Evolutionary conservation across 768 basidiomycete species (phyloP).

Genomic region (Termitomyces bulborhizus): DNA sequence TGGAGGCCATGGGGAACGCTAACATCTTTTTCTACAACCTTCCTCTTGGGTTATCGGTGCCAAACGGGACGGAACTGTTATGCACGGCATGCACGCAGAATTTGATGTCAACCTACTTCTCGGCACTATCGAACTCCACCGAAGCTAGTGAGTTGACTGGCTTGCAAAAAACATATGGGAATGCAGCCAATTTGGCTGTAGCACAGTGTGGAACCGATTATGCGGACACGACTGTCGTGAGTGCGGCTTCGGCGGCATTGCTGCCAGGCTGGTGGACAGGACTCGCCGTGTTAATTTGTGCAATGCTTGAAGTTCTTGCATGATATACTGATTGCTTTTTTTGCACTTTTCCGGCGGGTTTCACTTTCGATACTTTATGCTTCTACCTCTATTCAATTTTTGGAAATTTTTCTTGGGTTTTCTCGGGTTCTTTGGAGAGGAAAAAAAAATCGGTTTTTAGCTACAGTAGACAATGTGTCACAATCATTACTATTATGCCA

Average conservation of each 20-base stretch:
- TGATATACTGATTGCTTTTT: conserved; percentile 1
- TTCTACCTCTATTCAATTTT: background rate
- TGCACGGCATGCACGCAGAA: conserved; percentile 63
- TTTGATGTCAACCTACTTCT: conserved; percentile 49
- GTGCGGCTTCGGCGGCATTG: background rate
- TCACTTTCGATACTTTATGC: no score
- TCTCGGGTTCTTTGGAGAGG: background rate
- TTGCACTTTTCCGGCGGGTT: background rate
- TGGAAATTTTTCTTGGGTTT: background rate
- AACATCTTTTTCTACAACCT: conserved; percentile 69
- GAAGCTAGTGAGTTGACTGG: conserved; percentile 11
- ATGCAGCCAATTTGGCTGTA: conserved; percentile 40
- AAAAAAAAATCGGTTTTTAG: background rate
- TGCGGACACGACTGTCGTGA: conserved; percentile 21
- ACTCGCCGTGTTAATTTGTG: conserved; percentile 1
- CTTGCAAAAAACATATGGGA: conserved; percentile 41
- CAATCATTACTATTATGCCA: background rate
- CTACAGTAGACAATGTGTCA: no score
- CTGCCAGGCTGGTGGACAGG: conserved; percentile 4
- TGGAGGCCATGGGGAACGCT: conserved; percentile 39
- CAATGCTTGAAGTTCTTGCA: conserved; percentile 1
- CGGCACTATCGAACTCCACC: conserved; percentile 29
- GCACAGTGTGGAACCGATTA: conserved; percentile 47
- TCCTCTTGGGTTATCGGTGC: conserved; percentile 51
- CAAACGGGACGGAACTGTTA: conserved; percentile 39